Evolutionary conservation across 2,329 filamentous ascomycete genomes (phyloP).

Genomic region (Colletotrichum agaves): DNA sequence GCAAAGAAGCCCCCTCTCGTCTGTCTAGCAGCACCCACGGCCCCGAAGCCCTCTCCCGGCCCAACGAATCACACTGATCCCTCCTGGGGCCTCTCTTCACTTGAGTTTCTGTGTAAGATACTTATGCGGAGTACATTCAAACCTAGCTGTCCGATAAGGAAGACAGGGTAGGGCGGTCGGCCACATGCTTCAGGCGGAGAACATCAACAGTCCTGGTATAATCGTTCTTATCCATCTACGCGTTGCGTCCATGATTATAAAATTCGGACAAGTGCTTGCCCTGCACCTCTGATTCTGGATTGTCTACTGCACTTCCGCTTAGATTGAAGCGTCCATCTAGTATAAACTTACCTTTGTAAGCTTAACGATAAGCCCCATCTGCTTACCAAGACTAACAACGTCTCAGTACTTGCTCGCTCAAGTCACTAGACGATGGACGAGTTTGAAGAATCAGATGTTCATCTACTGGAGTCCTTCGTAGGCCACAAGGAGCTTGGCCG

Average conservation of each 20-base stretch:
- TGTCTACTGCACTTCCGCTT: neutral
- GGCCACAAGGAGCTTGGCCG: neutral
- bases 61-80: constrained; percentile 1
- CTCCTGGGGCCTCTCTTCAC: neutral
- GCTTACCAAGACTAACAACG: neutral
- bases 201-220: neutral
- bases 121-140: neutral
- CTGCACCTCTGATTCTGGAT: neutral
- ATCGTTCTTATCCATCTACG: neutral
- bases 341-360: neutral
- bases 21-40: neutral
- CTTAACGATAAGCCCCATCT: neutral
- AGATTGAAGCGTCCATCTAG: neutral
- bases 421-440: neutral
- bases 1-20: neutral
- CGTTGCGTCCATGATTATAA: neutral
- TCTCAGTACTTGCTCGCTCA: neutral
- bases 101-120: neutral
- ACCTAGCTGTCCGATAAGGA: neutral
- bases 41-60: neutral
- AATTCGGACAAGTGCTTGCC: neutral
- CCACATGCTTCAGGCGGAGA: neutral
- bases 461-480: neutral
- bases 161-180: neutral
- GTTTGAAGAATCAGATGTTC: neutral